Percentiles rank a stretch among this genome's conserved stretches.
Evolutionary conservation across 2,329 filamentous ascomycete genomes (phyloP).

Genomic region (Mycosphaerella sp.): DNA sequence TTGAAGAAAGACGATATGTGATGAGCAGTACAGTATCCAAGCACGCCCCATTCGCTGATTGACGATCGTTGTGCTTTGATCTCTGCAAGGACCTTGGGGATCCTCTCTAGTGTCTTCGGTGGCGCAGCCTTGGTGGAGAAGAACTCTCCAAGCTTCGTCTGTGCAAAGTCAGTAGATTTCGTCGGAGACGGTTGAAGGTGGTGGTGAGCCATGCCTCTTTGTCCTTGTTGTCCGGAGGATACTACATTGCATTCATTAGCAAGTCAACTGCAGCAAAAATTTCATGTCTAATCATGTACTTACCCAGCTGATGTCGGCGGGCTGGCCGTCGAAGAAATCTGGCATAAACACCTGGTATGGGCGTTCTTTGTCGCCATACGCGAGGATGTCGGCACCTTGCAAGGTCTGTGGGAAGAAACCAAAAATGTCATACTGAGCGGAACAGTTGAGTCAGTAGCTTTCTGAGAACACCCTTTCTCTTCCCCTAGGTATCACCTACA

Average conservation of each 20-base stretch:
- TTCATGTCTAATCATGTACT: background rate
- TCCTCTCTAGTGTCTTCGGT: conserved; percentile 51
- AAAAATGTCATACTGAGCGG: conserved; percentile 51
- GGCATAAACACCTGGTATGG: conserved; percentile 86
- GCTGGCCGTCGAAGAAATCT: conserved; percentile 79
- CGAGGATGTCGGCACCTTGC: conserved; percentile 59
- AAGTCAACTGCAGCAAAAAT: background rate
- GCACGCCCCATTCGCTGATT: conserved; percentile 53
- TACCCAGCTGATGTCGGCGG: conserved; percentile 48
- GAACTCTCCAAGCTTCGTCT: conserved; percentile 51
- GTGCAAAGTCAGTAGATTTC: too few species aligned
- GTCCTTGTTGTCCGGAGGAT: conserved; percentile 50
- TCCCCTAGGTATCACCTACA: too few species aligned
- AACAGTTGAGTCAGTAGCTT: background rate
- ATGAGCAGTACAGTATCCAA: conserved; percentile 56
- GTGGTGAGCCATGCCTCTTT: conserved; percentile 41
- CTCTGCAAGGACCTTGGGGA: conserved; percentile 51
- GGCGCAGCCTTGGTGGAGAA: conserved; percentile 52
- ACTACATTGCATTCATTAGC: conserved; percentile 1
- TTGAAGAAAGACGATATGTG: conserved; percentile 34
- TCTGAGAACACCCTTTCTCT: too few species aligned
- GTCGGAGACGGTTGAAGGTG: too few species aligned
- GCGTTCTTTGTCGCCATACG: conserved; percentile 56
- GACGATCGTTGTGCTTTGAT: conserved; percentile 44
- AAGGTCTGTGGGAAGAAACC: conserved; percentile 58